A percentile compares a stretch with the other conserved stretches of the same genome.
These are phyloP conservation scores for fission yeast (Schizosaccharomyces pombe) DNA, from an alignment of 805 yeast genomes.

Conservation along the genomic window DNA sequence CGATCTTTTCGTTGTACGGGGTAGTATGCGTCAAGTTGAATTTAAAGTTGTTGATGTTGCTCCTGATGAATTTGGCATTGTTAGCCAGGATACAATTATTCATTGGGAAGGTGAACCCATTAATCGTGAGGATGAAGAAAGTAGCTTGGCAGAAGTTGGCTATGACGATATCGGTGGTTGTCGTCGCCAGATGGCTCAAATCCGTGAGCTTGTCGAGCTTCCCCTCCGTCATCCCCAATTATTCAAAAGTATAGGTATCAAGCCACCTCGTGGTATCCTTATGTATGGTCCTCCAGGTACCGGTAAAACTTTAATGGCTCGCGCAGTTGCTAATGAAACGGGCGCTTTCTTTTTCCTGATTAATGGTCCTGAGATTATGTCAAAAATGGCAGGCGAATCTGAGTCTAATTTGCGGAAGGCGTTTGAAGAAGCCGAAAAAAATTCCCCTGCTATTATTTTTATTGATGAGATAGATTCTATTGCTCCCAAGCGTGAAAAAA, in stretches of 20 bases:
- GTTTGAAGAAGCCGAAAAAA: constrained; percentile 96
- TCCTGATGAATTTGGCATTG: constrained; percentile 91
- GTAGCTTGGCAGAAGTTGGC: constrained; percentile 87
- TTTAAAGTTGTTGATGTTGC: constrained; percentile 96
- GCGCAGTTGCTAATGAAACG: constrained; percentile 98
- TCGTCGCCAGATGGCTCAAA: constrained; percentile 98
- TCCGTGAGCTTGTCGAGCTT: constrained; percentile 91
- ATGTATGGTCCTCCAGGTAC: constrained; percentile 99
- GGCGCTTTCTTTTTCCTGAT: constrained; percentile 96
- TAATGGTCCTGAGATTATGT: constrained; percentile 98
- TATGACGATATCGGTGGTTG: constrained; percentile 98
- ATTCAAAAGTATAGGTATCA: constrained; percentile 92
- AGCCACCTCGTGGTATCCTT: constrained; percentile 93
- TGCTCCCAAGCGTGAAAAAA: constrained; percentile 98
- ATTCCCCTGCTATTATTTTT: constrained; percentile 91
- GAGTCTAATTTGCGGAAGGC: constrained; percentile 94
- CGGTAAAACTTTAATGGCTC: constrained; percentile 96
- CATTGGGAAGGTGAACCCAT: constrained; percentile 99
- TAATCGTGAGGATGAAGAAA: constrained; percentile 93
- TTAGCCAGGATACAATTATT: constrained; percentile 91
- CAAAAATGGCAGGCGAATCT: constrained; percentile 98
- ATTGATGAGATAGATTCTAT: constrained; percentile 97
- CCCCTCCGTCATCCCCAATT: constrained; percentile 96
- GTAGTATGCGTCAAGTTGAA: constrained; percentile 98
- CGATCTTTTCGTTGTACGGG: constrained; percentile 85